Evolutionary conservation across 2,329 filamentous ascomycete genomes (phyloP), one percentile per base, ranked within the genome.

Genomic region (Periconia sp.): DNA sequence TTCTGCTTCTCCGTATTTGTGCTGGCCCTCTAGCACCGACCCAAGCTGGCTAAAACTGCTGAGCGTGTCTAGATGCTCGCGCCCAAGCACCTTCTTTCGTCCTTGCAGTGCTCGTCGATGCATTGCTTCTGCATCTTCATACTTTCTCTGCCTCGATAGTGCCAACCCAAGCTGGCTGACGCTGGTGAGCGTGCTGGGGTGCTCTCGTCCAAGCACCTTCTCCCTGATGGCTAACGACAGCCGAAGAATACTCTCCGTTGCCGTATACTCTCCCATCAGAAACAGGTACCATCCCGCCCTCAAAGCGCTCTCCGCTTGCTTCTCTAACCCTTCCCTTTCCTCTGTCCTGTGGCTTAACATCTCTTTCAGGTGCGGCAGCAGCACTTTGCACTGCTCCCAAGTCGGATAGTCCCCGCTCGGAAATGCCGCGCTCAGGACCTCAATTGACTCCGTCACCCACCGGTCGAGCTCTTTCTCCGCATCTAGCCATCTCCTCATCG

Each of bases 401-500:
- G 34, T 46, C 32, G 21, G 11, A 23, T 46, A 43, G 24, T 43
- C 37, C 28, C 46, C 41, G 17, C 26, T 40, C 13, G 43, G 43
- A 37, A 50, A 43, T 22, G 24, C 39, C 17, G 29, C 23, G 11
- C 24, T 31, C 12, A 50, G 30, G 25, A 17, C 39, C 15, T n/a
- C 4, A 5, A 43, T 40, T 7, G 32, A 47, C 22, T 38, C 28
- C 25, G 41, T 31, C 17, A 23, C 17, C 44, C 38, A 50, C 19
- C 12, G 30, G 15, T 18, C 32, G 4, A 42, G 31, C 31, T 42
- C n/a, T 1, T 40, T 42, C 32, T 45, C 36, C 31, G 35, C 34
- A 22, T 45, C 30, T 2, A 51, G 40, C 40, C 48, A 51, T 22
- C 11, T 45, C 24, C 48, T 39, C 40, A 45, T 51, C 21, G 44